Percentiles rank a stretch among this genome's conserved stretches.
phyloP scores from a whole-genome alignment of 805 yeast genomes.

The Wickerhamiella dianesei region DNA sequence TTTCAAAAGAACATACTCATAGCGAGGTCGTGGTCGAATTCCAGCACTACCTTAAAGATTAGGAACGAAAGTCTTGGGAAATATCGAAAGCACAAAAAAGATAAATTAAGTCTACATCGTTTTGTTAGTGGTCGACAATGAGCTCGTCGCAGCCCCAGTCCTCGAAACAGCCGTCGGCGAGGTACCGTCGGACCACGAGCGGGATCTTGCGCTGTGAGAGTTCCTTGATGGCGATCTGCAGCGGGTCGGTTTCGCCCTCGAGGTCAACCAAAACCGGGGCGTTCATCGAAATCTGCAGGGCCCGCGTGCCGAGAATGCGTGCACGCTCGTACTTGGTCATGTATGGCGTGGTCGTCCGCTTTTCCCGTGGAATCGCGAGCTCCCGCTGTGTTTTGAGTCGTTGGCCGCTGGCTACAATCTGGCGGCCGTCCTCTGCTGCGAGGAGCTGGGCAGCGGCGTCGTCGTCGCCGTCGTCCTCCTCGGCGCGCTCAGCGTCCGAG shows the following conservation, averaged over 20 bases:
- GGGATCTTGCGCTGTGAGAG: slow-evolving; percentile 91
- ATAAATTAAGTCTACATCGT: too few relatives aligned
- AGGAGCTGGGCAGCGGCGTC: slow-evolving; percentile 28
- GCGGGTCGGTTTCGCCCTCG: slow-evolving; percentile 98
- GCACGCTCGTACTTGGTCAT: slow-evolving; percentile 99
- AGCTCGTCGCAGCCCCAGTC: slow-evolving; percentile 99
- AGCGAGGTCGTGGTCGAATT: too few relatives aligned
- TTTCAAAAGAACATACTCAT: too few relatives aligned
- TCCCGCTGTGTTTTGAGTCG: slow-evolving; percentile 57
- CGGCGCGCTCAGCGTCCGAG: slow-evolving; percentile 51
- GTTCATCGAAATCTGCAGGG: slow-evolving; percentile 92
- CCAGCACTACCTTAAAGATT: too few relatives aligned
- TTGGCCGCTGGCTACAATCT: slow-evolving; percentile 55
- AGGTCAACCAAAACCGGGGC: slow-evolving; percentile 97
- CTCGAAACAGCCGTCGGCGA: slow-evolving; percentile 94
- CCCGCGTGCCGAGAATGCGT: slow-evolving; percentile 92
- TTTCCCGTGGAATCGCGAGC: slow-evolving; percentile 76
- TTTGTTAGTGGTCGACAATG: slow-evolving; percentile 73
- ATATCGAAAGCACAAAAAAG: too few relatives aligned
- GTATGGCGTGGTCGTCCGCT: slow-evolving; percentile 91
- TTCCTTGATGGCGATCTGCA: slow-evolving; percentile 96
- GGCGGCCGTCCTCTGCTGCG: slow-evolving; percentile 55
- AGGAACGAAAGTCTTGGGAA: too few relatives aligned
- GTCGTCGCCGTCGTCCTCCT: slow-evolving; percentile 32
- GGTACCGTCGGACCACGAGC: slow-evolving; percentile 82